Base-by-base conservation (phyloP, 345 rosid species). In the Noccaea caerulescens region DNA sequence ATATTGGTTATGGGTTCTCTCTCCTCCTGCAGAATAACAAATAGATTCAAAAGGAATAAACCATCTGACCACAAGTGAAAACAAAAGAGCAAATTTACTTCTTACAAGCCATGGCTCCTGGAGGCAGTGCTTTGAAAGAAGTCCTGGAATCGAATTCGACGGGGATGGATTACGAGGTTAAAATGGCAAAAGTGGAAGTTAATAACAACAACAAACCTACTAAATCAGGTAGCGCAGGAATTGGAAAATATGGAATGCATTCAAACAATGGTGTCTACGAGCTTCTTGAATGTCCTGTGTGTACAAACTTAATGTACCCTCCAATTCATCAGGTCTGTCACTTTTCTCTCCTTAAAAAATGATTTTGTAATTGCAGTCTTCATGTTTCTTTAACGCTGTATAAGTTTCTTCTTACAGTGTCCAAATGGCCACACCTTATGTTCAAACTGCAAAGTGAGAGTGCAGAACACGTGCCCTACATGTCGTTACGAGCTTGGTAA, bases 401-500 rank as follows among this genome's bases (percentile, higher is more conserved):
- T 36, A 11, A 14, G 0, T 71, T 20, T 42, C 75, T 27, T 27
- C 30, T 27, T 77, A 13, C 75, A 93, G 98, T 93, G 98, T 74
- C 92, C 94, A 4, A 92, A 92, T 70, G 98, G 98, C 62, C 98
- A 93, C 63, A 90, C 98, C 1, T 72, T 93, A 51, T 93, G 98
- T 77, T 85, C 95, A 34, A 81, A 54, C 72, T 93, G 98, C 84
- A 90, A 88, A 82, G 78, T 75, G 25, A 84, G 95, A 76, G 87
- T 90, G 20, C 87, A 83, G 71, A 93, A 87, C 76, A 75, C 82
- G 4, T 93, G 98, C 72, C 98, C 96, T 20, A 88, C 96, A 53
- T 93, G 98, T 81, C 88, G 92, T 8, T 80, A 81, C 56, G 97
- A 88, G 77, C 96, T 93, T 63, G 98, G 98, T 54, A 89, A 90